A percentile compares a stretch with the other conserved stretches of the same genome.
Evolutionary conservation across 192 early-diverging fungal genomes (phyloP).

Genomic region (Pilobolus umbonatus): DNA sequence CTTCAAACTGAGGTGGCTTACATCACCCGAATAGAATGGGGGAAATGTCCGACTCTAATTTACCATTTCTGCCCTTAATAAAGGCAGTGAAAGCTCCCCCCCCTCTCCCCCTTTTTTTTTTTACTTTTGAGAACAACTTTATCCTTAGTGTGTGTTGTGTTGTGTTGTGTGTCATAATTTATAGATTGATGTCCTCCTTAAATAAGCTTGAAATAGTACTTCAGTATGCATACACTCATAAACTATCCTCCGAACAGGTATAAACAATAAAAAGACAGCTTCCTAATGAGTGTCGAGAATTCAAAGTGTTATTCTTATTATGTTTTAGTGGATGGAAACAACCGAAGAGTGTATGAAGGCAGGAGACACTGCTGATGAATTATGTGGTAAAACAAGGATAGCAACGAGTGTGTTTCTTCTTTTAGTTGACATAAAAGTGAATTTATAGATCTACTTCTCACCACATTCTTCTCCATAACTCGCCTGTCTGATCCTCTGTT

Average conservation of each 20-base stretch:
- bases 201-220: slow-evolving; percentile 19
- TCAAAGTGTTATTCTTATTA: neutral
- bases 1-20: no score
- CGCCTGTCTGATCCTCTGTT: slow-evolving; percentile 15
- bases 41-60: no score
- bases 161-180: no score
- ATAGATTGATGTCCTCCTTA: no score
- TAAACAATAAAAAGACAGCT: neutral
- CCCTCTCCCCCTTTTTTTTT: no score
- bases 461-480: slow-evolving; percentile 20
- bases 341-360: slow-evolving; percentile 16
- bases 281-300: neutral
- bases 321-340: slow-evolving; percentile 23
- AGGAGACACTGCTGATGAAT: slow-evolving; percentile 1
- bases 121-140: no score
- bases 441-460: slow-evolving; percentile 16
- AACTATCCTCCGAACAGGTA: slow-evolving; percentile 15
- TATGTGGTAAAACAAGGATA: slow-evolving; percentile 17
- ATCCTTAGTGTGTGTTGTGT: no score
- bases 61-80: no score
- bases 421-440: neutral
- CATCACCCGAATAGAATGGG: no score
- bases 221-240: slow-evolving; percentile 24
- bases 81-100: no score
- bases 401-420: neutral